Evolutionary conservation across 2,329 filamentous ascomycete species (phyloP), one percentile per base, ranked within the genome.

Genomic region (Raffaelea arxii): DNA sequence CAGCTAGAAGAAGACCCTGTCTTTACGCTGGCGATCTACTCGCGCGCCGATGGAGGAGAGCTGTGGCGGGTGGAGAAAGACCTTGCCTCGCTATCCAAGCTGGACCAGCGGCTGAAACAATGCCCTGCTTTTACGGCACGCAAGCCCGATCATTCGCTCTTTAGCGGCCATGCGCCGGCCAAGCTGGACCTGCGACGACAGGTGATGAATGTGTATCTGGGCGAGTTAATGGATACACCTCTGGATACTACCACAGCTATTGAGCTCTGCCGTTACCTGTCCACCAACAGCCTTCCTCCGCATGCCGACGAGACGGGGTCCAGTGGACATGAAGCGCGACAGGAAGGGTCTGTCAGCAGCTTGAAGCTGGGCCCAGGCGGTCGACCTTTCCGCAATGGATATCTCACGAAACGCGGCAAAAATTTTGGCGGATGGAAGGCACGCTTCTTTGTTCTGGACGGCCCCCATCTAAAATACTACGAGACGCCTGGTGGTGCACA

Each of bases 341-440:
- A 49, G 22, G 48, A 51, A n/a, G 62, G 55, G n/a, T 60, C 58
- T 22, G 63, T 56, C 11, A 62, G 55, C 23, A 53, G 55, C n/a
- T 56, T 60, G 45, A 73, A 63, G 58, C 67, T 69, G 4, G 77
- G 80, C 1, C 72, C 78, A 6, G 78, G 82, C 55, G 79, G 80
- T 4, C 78, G 81, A 42, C 80, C 84, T 9, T 74, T 82, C 49
- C 88, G 87, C 59, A 90, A 82, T 59, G 92, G 92, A 9, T 98
- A 97, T 63, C 69, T 98, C 43, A 97, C 92, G 2, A 98, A 98
- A 69, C 80, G 86, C 55, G 92, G 92, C 42, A 98, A 98, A 72
- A 97, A 97, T 59, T 98, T 98, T 66, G 92, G 92, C 44, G 92
- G 92, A 42, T 98, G 92, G 92, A 98, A 98, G 65, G 90, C 89